Evolutionary conservation across 306 rosid genomes (phyloP), one percentile per base, ranked within the genome.

Genomic region (Fragaria vesca): DNA sequence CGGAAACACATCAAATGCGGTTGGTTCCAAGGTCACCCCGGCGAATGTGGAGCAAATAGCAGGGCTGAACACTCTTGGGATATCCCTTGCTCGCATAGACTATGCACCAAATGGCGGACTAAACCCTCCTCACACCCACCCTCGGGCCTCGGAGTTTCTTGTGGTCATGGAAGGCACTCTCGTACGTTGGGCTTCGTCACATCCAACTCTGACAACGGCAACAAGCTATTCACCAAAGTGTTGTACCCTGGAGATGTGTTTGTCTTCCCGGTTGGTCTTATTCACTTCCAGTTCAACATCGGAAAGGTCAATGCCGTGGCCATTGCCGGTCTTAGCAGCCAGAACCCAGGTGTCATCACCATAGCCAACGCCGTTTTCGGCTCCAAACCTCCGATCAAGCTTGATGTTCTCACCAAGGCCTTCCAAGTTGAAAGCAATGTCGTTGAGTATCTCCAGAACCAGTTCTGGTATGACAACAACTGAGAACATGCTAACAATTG

Each of bases 171-270:
- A 71, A 71, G 75, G 75, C 30, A 7, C 75, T 30, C 75, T 71
- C 63, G n/a, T 51, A 50, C 62, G 75, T 71, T 54, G 75, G 75
- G 75, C 60, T 71, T 71, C 62, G 75, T 71, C 62, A 18, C 75
- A 17, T 71, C 75, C 47, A 48, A 48, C 48, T 0, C 3, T 13
- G 52, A 13, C 5, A 13, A 48, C 18, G 18, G 1, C 1, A 46
- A 46, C 51, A 10, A 8, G 1, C 52, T 48, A 18, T 3, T 48
- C 18, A 48, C 6, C 52, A 48, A 48, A 48, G 52, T 48, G 52
- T 48, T 48, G 18, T 48, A 48, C 6, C 5, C 17, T 13, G 52
- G 52, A 48, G 52, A 48, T 4, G 52, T 48, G 52, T 50, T 71
- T 11, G 63, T 71, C 45, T 50, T 71, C 75, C 75, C 75, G 9